Percentiles rank a stretch among this genome's conserved stretches.
These are phyloP conservation scores for Pythium oligandrum DNA, from an alignment of 352 stramenopile species.

Conservation along the genomic window DNA sequence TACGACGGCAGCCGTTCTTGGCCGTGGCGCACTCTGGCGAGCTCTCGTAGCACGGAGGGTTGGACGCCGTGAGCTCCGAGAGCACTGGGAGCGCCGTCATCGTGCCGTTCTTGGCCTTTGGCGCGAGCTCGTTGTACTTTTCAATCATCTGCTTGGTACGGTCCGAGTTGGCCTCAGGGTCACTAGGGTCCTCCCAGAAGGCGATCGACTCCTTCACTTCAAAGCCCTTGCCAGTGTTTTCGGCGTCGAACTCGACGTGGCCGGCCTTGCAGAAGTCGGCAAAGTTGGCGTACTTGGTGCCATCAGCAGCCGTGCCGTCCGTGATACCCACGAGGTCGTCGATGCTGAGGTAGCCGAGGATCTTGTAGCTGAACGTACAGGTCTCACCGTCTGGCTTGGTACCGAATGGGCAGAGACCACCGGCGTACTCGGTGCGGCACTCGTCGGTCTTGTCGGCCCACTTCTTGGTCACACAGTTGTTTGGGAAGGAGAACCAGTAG, in stretches of 20 bases:
- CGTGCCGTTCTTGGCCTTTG: slow-evolving; percentile 14
- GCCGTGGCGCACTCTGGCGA: slow-evolving; percentile 35
- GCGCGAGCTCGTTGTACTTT: slow-evolving; percentile 46
- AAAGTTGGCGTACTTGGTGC: slow-evolving; percentile 17
- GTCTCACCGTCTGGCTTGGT: slow-evolving; percentile 42
- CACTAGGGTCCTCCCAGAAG: slow-evolving; percentile 60
- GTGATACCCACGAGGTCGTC: slow-evolving; percentile 76
- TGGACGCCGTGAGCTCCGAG: slow-evolving; percentile 27
- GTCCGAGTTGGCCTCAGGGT: slow-evolving; percentile 33
- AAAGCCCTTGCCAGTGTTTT: slow-evolving; percentile 4
- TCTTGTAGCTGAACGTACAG: slow-evolving; percentile 61
- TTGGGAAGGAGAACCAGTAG: slow-evolving; percentile 74
- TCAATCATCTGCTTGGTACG: slow-evolving; percentile 41
- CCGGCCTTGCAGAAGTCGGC: slow-evolving; percentile 48
- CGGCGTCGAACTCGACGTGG: slow-evolving; percentile 38
- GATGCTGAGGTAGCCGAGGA: slow-evolving; percentile 49
- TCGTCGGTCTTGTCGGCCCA: slow-evolving; percentile 41
- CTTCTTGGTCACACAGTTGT: slow-evolving; percentile 38
- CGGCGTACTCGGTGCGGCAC: slow-evolving; percentile 26
- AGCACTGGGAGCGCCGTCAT: slow-evolving; percentile 48
- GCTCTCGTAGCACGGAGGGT: slow-evolving; percentile 74
- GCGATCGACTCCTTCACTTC: slow-evolving; percentile 23
- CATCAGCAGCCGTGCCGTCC: slow-evolving; percentile 11
- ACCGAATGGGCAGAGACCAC: slow-evolving; percentile 33
- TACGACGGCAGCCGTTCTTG: slow-evolving; percentile 43